phyloP scores from a whole-genome alignment of 345 rosid species.

The Kandelia obovata region DNA sequence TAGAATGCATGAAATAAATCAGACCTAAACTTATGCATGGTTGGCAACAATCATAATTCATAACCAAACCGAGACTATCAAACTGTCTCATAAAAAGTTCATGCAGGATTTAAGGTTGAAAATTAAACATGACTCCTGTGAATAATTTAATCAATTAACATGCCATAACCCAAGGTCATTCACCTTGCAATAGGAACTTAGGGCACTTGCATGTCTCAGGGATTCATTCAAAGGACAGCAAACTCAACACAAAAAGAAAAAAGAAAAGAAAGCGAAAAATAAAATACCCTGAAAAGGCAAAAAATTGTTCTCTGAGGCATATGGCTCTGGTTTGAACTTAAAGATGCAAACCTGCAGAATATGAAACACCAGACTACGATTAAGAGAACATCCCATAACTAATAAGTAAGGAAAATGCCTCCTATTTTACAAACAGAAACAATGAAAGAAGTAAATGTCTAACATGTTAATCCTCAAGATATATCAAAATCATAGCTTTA shows the following conservation, averaged over 20 bases:
- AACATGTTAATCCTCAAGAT: too few relatives aligned
- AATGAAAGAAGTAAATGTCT: too few relatives aligned
- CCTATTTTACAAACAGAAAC: too few relatives aligned
- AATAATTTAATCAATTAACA: too few relatives aligned
- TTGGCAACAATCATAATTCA: background rate
- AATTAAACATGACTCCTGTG: background rate
- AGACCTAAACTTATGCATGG: background rate
- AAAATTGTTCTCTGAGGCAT: conserved; percentile 56
- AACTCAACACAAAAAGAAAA: too few relatives aligned
- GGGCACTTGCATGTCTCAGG: too few relatives aligned
- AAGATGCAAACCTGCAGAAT: conserved; percentile 63
- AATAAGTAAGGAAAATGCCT: too few relatives aligned
- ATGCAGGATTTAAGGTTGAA: background rate
- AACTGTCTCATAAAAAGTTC: background rate
- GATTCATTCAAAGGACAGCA: too few relatives aligned
- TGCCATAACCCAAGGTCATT: too few relatives aligned
- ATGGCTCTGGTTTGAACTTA: conserved; percentile 72
- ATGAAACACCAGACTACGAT: conserved; percentile 6
- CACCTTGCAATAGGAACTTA: too few relatives aligned
- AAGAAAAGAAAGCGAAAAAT: too few relatives aligned
- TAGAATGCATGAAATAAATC: background rate
- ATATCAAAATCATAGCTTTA: too few relatives aligned
- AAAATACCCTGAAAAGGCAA: conserved; percentile 55
- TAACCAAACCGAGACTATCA: background rate
- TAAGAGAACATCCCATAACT: background rate